These are phyloP conservation scores for Thelephora ganbajun DNA, from an alignment of 768 basidiomycete species.

Conservation along the genomic window DNA sequence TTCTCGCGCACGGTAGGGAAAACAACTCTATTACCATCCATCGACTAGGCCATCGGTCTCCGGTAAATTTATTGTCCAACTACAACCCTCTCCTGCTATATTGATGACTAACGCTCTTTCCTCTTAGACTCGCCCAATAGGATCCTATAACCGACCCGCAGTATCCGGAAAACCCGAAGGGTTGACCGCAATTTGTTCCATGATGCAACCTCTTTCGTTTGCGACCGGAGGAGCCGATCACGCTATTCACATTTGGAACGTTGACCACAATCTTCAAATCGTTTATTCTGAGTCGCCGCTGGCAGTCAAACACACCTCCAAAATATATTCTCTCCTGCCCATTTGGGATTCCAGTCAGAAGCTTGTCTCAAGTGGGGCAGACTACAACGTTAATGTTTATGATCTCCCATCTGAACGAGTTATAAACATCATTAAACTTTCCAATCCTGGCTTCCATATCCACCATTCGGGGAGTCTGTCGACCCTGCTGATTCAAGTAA, in stretches of 20 bases:
- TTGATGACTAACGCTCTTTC: not conserved
- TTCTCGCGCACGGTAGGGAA: conserved; percentile 28
- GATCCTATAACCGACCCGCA: conserved; percentile 4
- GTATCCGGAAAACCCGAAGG: conserved; percentile 21
- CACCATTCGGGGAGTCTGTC: conserved; percentile 18
- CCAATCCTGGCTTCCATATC: conserved; percentile 30
- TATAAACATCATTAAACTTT: conserved; percentile 24
- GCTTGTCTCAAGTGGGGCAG: conserved; percentile 32
- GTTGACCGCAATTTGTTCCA: conserved; percentile 26
- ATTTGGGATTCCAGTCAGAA: conserved; percentile 32
- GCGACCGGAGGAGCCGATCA: conserved; percentile 38
- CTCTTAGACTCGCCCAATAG: conserved; percentile 3
- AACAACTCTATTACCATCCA: conserved; percentile 8
- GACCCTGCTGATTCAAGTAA: conserved; percentile 30
- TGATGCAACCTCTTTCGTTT: conserved; percentile 28
- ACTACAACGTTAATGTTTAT: conserved; percentile 29
- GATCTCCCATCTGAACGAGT: conserved; percentile 34
- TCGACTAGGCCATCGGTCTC: not conserved
- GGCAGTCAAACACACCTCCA: conserved; percentile 27
- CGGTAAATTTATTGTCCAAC: not conserved
- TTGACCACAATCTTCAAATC: conserved; percentile 11
- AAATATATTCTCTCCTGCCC: conserved; percentile 29
- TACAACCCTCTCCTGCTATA: not conserved
- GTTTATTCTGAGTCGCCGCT: conserved; percentile 21
- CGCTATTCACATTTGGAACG: conserved; percentile 31